phyloP scores from a whole-genome alignment of 2,329 filamentous ascomycete species.

The Botrytis paeoniae region DNA sequence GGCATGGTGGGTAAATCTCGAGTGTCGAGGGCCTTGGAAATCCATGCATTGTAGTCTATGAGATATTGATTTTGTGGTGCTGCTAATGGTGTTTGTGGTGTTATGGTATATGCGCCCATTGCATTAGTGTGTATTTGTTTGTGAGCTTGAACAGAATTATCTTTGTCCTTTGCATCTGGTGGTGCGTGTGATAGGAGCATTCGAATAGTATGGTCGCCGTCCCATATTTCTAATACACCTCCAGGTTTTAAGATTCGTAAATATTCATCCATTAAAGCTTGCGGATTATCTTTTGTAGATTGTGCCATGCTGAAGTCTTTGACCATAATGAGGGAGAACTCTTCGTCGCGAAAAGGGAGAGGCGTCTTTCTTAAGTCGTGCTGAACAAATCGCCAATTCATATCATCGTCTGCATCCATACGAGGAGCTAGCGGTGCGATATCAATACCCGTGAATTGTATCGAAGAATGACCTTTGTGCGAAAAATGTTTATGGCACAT shows the following conservation, averaged over 20 bases:
- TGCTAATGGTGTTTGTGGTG: conserved; percentile 77
- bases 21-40: conserved; percentile 69
- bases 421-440: conserved; percentile 69
- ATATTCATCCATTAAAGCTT: conserved; percentile 64
- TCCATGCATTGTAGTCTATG: conserved; percentile 80
- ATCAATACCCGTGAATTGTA: conserved; percentile 80
- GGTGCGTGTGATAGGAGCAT: conserved; percentile 74
- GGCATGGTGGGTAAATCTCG: conserved; percentile 71
- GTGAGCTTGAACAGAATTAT: conserved; percentile 50
- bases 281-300: conserved; percentile 51
- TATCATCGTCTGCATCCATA: conserved; percentile 61
- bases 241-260: conserved; percentile 73
- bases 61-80: conserved; percentile 78
- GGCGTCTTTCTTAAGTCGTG: conserved; percentile 76
- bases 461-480: conserved; percentile 62
- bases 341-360: conserved; percentile 72
- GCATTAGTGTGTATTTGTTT: conserved; percentile 62
- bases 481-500: conserved; percentile 80
- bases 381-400: conserved; percentile 86
- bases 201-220: conserved; percentile 79
- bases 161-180: conserved; percentile 42
- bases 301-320: conserved; percentile 74
- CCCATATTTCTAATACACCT: conserved; percentile 84
- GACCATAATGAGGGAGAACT: conserved; percentile 85
- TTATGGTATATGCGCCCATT: conserved; percentile 79